phyloP scores from a whole-genome alignment of 208 protist species.

The Leptomonas seymouri region DNA sequence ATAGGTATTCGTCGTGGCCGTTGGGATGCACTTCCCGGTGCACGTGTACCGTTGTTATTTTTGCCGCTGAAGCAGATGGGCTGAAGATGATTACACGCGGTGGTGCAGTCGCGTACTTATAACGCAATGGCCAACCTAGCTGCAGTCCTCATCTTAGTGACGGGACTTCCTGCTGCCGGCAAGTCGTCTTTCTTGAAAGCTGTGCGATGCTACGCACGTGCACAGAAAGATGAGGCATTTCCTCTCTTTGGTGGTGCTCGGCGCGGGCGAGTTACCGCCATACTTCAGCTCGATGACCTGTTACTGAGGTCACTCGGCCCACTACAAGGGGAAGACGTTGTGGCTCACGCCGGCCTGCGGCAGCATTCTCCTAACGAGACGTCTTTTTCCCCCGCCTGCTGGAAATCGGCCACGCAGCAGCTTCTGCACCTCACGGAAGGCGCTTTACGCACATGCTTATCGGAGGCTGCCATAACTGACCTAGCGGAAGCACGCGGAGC shows the following conservation, averaged over 20 bases:
- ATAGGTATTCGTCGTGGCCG: too few relatives aligned
- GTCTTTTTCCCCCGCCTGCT: conserved; percentile 3
- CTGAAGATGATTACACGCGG: neutral
- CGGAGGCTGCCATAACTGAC: neutral
- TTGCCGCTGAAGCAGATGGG: neutral
- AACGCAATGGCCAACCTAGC: neutral
- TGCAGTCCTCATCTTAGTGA: conserved; percentile 52
- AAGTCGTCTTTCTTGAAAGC: conserved; percentile 58
- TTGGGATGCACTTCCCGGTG: too few relatives aligned
- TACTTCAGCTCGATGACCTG: conserved; percentile 21
- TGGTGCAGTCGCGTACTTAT: neutral
- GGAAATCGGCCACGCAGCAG: conserved; percentile 8
- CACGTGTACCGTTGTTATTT: too few relatives aligned
- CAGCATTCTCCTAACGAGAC: neutral
- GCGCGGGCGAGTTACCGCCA: conserved; percentile 1
- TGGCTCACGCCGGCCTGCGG: neutral
- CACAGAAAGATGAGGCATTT: neutral
- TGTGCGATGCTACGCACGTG: conserved; percentile 14
- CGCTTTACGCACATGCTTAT: conserved; percentile 14
- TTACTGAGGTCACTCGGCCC: conserved; percentile 3
- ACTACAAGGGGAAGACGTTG: neutral
- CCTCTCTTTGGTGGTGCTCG: conserved; percentile 13
- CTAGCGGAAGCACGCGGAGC: neutral
- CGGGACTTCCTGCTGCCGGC: conserved; percentile 65
- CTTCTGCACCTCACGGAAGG: conserved; percentile 13